Base-by-base conservation (phyloP, 768 basidiomycete genomes). In the Cyclocybe cylindracea region DNA sequence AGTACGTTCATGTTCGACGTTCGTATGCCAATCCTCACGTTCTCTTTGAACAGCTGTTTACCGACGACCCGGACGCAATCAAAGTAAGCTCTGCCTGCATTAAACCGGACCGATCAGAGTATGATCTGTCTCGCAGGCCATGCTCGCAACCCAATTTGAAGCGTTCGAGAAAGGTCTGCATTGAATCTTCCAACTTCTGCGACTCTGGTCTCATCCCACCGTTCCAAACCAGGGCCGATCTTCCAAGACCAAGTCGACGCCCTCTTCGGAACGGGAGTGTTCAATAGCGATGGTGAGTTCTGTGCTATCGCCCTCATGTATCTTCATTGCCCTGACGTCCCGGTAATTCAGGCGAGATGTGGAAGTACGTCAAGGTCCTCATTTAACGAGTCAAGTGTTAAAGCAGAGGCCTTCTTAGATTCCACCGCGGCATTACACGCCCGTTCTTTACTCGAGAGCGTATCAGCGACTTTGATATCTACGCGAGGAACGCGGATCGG, bases 381-480 rank as follows among this genome's bases (percentile, higher is more conserved):
- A 5, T 24, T 24, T 24, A 24, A 24, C 5, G 24, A 5, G 24
- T 24, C 5, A 5, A 36, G 35, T 24, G 34, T 46, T 16, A 29
- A 80, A 24, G 24, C 5, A 24, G 5, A 24, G 24, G 24, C 5
- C 24, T 24, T 5, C 24, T 24, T 24, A 24, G 84, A 56, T 77
- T 84, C 57, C 84, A 87, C 60, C 79, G 86, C 11, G 60, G 74
- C 3, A 83, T 88, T 71, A 82, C 85, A 0, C 80, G 87, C 1
- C 86, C 86, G 0, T 88, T 87, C 71, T 87, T 89, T 68, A 78
- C 64, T 54, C 74, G 74, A 31, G 85, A 86, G 14, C 69, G 76
- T 46, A 78, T 85, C 33, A 78, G 76, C 40, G 78, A 85, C 60
- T 86, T 85, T 51, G 80, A 84, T 19, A 78, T 79, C 38, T 85